Percentiles rank a stretch among this genome's conserved stretches.
Evolutionary conservation across 441 rosid species (phyloP).

Genomic region (Erodium moschatum): DNA sequence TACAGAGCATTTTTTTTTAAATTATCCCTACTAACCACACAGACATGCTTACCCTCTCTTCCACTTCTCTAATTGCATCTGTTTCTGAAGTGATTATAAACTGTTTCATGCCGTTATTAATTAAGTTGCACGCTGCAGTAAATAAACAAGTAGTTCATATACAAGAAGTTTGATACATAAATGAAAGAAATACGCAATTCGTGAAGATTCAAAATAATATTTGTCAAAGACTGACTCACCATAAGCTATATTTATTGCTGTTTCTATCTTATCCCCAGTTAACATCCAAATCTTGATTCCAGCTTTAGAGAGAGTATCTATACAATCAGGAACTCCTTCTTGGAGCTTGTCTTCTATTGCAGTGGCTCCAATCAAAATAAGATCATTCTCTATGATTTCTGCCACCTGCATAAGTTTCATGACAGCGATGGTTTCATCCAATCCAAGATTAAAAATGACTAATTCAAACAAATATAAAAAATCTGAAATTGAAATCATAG

Average conservation of each 20-base stretch:
- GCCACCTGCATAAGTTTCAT: constrained; percentile 60
- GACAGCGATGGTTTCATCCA: neutral
- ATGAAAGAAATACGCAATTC: constrained; percentile 13
- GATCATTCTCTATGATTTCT: constrained; percentile 87
- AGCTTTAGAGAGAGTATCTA: constrained; percentile 94
- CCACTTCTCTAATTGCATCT: constrained; percentile 80
- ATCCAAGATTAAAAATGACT: neutral
- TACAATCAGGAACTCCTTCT: constrained; percentile 97
- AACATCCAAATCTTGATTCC: constrained; percentile 99
- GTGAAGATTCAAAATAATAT: constrained; percentile 7
- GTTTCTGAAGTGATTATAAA: constrained; percentile 77
- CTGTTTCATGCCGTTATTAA: constrained; percentile 77
- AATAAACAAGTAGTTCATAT: constrained; percentile 19
- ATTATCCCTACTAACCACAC: no score
- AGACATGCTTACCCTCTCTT: constrained; percentile 59
- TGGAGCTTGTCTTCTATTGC: constrained; percentile 99
- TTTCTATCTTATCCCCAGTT: constrained; percentile 99
- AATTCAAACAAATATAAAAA: neutral
- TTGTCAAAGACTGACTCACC: constrained; percentile 34
- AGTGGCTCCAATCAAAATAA: constrained; percentile 81
- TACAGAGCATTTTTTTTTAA: no score
- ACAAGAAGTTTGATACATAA: constrained; percentile 19
- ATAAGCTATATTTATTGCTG: constrained; percentile 97
- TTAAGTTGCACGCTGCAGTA: constrained; percentile 63
- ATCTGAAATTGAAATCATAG: constrained; percentile 1